Base-by-base conservation (phyloP, 1,284 basidiomycete species). In the Anthracocystis walkeri region DNA sequence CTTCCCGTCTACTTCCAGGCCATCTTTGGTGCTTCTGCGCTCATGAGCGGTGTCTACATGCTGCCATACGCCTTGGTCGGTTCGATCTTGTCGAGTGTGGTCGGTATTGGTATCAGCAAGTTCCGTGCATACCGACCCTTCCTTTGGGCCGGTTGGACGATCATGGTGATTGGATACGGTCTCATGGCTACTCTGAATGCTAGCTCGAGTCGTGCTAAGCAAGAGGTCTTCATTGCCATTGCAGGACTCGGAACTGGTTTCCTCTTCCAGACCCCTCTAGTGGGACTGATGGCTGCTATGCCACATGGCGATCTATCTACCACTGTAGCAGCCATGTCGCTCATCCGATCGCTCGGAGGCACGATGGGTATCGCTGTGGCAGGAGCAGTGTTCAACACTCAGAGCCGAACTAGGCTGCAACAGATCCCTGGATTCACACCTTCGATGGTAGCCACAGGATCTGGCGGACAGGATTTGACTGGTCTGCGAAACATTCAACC, bases 1-100 rank as follows among this genome's bases (percentile, higher is more conserved):
- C 60, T 79, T 4, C 80, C 92, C 0, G 85, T 93, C 1, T 94
- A 92, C 84, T 94, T 89, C 86, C 93, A 93, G 86, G 75, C 79
- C 33, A 89, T 90, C 0, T 88, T 93, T 5, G 93, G 93, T 2
- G 88, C 91, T 0, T 91, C 90, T 6, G 91, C 93, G 1, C 92
- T 91, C 0, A 88, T 88, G 74, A 89, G 92, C 23, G 93, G 93
- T 67, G 89, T 94, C 11, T 87, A 78, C 81, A 91, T 93, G 90
- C 86, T 94, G 10, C 89, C 93, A 0, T 94, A 88, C 83, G 92
- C 92, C 0, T 87, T 93, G 7, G 90, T 90, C 2, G 85, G 87
- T 49, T 86, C 92, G 0, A 4, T 90, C 11, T 83, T 90, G 7
- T 91, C 92, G 25, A 88, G 89, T 4, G 3, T 88, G 2, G 87